Evolutionary conservation across 805 yeast genomes (phyloP), one percentile per base, ranked within the genome.

Genomic region (Blastobotrys chiropterorum): DNA sequence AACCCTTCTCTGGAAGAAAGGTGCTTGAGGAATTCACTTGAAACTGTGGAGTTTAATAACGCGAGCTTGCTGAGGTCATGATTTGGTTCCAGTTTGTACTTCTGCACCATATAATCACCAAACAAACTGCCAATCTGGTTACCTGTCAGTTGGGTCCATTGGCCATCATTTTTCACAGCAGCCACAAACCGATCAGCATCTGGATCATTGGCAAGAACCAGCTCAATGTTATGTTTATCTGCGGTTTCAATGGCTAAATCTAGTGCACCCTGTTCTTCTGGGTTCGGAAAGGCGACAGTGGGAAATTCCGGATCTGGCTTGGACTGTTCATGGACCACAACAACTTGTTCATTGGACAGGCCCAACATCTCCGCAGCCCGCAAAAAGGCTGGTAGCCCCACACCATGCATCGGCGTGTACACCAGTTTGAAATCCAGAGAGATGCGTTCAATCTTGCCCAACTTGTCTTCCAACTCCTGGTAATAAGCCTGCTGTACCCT

Each of bases 331-430:
- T 65, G 57, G 0, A 87, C 95, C n/a, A 70, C 63, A 1, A 66
- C 57, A 46, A 74, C 53, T 58, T 43, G 55, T 63, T 68, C 43
- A 65, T 64, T 31, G 2, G 61, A 62, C 2, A 71, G 63, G 1
- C 71, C 76, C 17, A 79, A 62, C 8, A 70, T 58, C 6, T 64
- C 55, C 31, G 76, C 62, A 0, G 80, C 70, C 43, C 70, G 63
- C 2, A 64, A 62, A 41, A 85, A 82, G 21, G 82, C 77, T 44
- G 81, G 83, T 21, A 74, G 70, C 0, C 99, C 99, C 5, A 92
- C 96, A 7, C 99, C 99, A 66, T 92, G 98, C 84, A 92, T 82
- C 19, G 98, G 95, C 0, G 98, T 92, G 63, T 92, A 92, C 1
- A 90, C 86, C 52, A 85, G 82, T 21, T 49, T 54, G 48, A 61